A percentile compares a stretch with the other conserved stretches of the same genome.
Evolutionary conservation across 129 eudicot species (phyloP).

Genomic region (Gnaphalium uliginosum): DNA sequence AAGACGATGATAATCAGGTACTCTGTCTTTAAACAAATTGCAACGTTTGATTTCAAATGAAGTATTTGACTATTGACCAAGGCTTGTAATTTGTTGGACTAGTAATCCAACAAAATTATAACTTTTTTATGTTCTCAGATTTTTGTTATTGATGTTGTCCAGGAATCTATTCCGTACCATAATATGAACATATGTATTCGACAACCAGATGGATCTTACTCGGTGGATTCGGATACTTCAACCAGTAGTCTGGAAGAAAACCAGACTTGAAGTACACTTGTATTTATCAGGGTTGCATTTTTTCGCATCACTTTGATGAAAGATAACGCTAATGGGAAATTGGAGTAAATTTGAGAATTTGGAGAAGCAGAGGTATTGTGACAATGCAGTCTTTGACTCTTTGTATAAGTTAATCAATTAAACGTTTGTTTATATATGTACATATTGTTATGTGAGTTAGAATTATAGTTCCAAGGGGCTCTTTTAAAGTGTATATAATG

Average conservation of each 20-base stretch:
- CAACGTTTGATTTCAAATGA: background rate
- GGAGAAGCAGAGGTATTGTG: constrained; percentile 15
- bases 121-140: background rate
- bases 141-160: constrained; percentile 12
- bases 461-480: constrained; percentile 30
- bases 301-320: constrained; percentile 22
- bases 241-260: constrained; percentile 47
- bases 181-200: constrained; percentile 82
- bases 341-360: constrained; percentile 23
- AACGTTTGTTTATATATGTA: constrained; percentile 27
- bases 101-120: background rate
- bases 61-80: constrained; percentile 13
- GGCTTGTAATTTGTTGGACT: no score
- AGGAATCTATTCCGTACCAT: constrained; percentile 66
- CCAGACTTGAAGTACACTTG: constrained; percentile 14
- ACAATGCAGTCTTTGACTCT: no score
- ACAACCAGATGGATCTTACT: constrained; percentile 85
- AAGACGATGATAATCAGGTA: constrained; percentile 60
- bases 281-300: constrained; percentile 23
- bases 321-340: constrained; percentile 17
- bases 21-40: background rate
- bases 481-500: constrained; percentile 61
- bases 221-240: constrained; percentile 75
- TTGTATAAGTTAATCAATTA: background rate
- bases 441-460: constrained; percentile 29